phyloP scores from a whole-genome alignment of 176 grass and related monocot species.

The Hordeum marinum region DNA sequence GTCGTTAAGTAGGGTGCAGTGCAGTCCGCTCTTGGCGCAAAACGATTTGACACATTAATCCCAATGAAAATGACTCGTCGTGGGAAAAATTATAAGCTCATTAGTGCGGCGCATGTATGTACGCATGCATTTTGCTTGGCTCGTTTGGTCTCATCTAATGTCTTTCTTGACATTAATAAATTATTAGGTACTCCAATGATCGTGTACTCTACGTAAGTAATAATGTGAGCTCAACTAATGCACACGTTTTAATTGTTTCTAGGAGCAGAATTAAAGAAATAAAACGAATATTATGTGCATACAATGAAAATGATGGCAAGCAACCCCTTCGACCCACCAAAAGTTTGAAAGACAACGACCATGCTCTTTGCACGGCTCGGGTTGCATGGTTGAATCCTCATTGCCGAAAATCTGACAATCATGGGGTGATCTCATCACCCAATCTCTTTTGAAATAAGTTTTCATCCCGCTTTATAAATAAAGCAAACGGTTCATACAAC shows the following conservation, averaged over 20 bases:
- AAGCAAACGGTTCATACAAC: no score
- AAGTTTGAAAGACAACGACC: no score
- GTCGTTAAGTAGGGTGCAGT: background rate
- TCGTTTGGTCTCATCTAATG: background rate
- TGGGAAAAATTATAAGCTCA: background rate
- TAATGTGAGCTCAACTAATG: background rate
- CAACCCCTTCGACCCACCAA: no score
- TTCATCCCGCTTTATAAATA: no score
- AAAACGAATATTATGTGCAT: background rate
- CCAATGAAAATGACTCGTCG: background rate
- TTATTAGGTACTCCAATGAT: background rate
- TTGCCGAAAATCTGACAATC: no score
- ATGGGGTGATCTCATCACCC: no score
- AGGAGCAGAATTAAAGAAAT: background rate
- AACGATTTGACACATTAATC: slow-evolving; percentile 8
- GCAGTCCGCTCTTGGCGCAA: slow-evolving; percentile 14
- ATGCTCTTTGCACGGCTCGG: no score
- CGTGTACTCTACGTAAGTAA: background rate
- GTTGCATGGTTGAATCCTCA: no score
- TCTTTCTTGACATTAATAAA: background rate
- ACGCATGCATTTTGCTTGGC: background rate
- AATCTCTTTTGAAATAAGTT: no score
- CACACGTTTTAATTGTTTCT: background rate
- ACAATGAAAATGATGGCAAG: no score
- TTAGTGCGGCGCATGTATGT: background rate